These are phyloP conservation scores for Populus nigra DNA, from an alignment of 345 rosid genomes.

Conservation along the genomic window DNA sequence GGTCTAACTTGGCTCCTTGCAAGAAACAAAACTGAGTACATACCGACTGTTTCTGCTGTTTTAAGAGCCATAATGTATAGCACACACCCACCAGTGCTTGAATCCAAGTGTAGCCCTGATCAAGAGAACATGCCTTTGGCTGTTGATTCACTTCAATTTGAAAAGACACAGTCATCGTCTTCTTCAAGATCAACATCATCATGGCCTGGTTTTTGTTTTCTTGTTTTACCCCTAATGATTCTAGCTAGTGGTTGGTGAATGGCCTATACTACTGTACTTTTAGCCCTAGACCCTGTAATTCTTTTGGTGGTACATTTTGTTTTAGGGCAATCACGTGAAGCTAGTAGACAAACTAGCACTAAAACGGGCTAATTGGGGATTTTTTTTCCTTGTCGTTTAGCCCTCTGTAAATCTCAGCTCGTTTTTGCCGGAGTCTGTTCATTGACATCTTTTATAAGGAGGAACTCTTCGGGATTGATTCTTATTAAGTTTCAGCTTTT, in stretches of 20 bases:
- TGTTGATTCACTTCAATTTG: conserved; percentile 90
- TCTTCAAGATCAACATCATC: conserved; percentile 5
- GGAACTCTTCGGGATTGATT: background rate
- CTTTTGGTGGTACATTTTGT: conserved; percentile 1
- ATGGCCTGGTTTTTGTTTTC: conserved; percentile 17
- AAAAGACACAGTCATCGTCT: conserved; percentile 45
- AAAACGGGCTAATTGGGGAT: conserved; percentile 19
- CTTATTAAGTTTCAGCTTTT: no score
- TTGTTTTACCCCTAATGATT: conserved; percentile 37
- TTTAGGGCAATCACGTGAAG: conserved; percentile 42
- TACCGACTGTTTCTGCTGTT: conserved; percentile 96
- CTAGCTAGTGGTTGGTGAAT: background rate
- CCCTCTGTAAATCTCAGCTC: conserved; percentile 20
- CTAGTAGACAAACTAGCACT: conserved; percentile 28
- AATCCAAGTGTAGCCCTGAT: conserved; percentile 87
- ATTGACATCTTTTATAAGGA: background rate
- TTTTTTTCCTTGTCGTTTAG: conserved; percentile 14
- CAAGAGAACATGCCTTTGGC: conserved; percentile 99
- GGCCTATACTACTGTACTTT: background rate
- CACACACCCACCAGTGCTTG: conserved; percentile 60
- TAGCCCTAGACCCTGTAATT: conserved; percentile 4
- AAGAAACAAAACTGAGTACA: conserved; percentile 89
- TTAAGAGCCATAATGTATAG: conserved; percentile 92
- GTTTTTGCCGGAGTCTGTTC: background rate
- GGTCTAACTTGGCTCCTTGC: conserved; percentile 98